These are phyloP conservation scores for Suhomyces tanzawaensis DNA, from an alignment of 805 yeast species.

Conservation along the genomic window DNA sequence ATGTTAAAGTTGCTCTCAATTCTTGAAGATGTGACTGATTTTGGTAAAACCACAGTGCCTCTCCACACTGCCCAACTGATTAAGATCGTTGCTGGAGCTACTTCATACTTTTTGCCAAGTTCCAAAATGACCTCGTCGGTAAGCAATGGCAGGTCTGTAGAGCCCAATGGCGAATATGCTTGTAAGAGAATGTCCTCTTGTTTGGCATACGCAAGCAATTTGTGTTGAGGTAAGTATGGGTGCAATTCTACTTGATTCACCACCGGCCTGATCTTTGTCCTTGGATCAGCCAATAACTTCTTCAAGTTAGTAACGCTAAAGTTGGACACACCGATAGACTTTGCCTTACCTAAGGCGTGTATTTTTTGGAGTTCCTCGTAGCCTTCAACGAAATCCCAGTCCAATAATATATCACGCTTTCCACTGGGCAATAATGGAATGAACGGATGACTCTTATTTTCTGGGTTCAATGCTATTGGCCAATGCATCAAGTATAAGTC, in stretches of 20 bases:
- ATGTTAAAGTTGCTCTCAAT: slow-evolving; percentile 35
- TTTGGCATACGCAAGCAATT: slow-evolving; percentile 13
- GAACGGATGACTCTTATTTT: slow-evolving; percentile 2
- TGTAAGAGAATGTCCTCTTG: slow-evolving; percentile 19
- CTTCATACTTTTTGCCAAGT: slow-evolving; percentile 31
- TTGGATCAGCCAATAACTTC: slow-evolving; percentile 22
- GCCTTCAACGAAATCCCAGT: slow-evolving; percentile 30
- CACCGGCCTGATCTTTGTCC: slow-evolving; percentile 24
- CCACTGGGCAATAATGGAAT: slow-evolving; percentile 40
- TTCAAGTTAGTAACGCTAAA: slow-evolving; percentile 27
- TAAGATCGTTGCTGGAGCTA: slow-evolving; percentile 34
- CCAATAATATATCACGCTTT: slow-evolving; percentile 18
- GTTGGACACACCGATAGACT: slow-evolving; percentile 37
- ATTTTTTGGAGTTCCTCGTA: slow-evolving; percentile 34
- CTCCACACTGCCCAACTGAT: slow-evolving; percentile 41
- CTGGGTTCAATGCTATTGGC: slow-evolving; percentile 46
- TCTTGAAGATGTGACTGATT: slow-evolving; percentile 31
- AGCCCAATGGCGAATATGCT: slow-evolving; percentile 37
- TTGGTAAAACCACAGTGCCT: slow-evolving; percentile 38
- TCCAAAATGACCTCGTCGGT: slow-evolving; percentile 25
- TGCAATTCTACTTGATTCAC: slow-evolving; percentile 37
- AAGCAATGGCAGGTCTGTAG: slow-evolving; percentile 35
- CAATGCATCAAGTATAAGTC: slow-evolving; percentile 79
- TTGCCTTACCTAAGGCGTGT: slow-evolving; percentile 19
- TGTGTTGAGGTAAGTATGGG: slow-evolving; percentile 32